These are phyloP conservation scores for Solanum chiquidenum DNA, from an alignment of 257 asterid genomes.

Conservation along the genomic window DNA sequence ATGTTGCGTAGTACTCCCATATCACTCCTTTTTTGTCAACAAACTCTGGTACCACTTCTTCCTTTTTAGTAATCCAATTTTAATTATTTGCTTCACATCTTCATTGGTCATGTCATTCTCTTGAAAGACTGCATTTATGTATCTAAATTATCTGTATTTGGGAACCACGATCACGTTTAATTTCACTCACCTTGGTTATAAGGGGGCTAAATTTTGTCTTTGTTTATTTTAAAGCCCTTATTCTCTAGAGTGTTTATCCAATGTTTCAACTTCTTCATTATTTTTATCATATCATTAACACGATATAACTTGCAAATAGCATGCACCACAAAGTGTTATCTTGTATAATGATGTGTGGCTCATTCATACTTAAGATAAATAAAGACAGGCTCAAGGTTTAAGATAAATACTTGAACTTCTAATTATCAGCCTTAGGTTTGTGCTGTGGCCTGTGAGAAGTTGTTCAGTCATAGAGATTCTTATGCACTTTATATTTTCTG, in stretches of 20 bases:
- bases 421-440: neutral
- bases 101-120: neutral
- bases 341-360: neutral
- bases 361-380: neutral
- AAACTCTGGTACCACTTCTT: neutral
- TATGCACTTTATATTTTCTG: neutral
- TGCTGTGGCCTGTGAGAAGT: neutral
- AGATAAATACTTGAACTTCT: neutral
- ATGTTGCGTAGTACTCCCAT: neutral
- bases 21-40: neutral
- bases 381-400: neutral
- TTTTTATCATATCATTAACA: neutral
- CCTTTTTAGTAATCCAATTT: neutral
- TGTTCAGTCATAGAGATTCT: neutral
- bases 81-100: neutral
- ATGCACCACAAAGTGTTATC: neutral
- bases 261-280: neutral
- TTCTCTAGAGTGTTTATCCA: neutral
- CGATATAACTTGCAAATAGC: neutral
- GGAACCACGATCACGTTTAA: neutral
- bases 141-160: neutral
- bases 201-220: neutral
- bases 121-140: neutral
- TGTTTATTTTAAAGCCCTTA: neutral
- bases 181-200: neutral